Base-by-base conservation (phyloP, 2,329 filamentous ascomycete genomes). In the Phyllosticta ampelicida region DNA sequence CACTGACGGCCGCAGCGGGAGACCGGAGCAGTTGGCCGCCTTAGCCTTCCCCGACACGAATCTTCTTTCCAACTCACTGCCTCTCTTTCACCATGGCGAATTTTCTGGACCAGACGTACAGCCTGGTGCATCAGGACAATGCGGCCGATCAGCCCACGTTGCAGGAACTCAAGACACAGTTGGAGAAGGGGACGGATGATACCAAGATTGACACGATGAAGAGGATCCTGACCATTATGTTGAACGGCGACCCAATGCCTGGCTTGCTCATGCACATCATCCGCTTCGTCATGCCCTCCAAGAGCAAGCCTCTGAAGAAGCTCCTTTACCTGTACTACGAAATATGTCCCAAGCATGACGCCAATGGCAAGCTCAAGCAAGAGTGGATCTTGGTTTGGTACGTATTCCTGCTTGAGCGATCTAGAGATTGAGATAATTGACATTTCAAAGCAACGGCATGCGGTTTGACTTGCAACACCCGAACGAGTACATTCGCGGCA, bases 351-450 rank as follows among this genome's bases (percentile, higher is more conserved):
- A 99, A 99, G 78, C 85, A 90, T 60, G 94, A 99, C 74, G 80
- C 86, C 56, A 86, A 80, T 70, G 94, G 94, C 69, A 99, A 97
- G 81, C 79, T 99, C 63, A 96, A 96, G 80, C 94, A 99, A 76
- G 94, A 99, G 77, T 97, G 96, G 90, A 99, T 99, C 73, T 78
- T 99, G 69, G 94, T 99, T 67, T 99, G 94, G 92, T 96, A 76
- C 65, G 80, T 71, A 73, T 66, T 50, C 18, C 54, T n/a, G 48
- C 55, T 51, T 50, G 23, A n/a, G 21, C 54, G 28, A 21, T 58
- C 26, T 61, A 29, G 61, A 61, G 55, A 18, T 26, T 53, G 20
- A 54, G 61, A 50, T 55, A 16, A 28, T 48, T 59, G 51, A 53
- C 54, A 20, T 28, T 36, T 18, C 56, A 56, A 67, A 96, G 92